Evolutionary conservation across 2,329 filamentous ascomycete species (phyloP).

Genomic region (Cordyceps tenuipes): DNA sequence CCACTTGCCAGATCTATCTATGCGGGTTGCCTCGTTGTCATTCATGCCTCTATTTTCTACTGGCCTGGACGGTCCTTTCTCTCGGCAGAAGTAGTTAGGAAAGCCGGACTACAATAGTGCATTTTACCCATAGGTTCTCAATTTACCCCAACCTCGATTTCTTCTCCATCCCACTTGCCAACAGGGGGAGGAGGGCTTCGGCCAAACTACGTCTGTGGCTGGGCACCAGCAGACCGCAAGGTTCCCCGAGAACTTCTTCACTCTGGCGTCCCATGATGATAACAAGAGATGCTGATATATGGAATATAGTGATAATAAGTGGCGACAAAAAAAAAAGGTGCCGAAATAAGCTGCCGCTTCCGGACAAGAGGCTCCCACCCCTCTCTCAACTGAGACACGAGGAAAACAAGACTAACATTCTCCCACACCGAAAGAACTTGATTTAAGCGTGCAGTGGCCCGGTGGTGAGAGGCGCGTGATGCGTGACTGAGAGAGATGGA

Average conservation of each 20-base stretch:
- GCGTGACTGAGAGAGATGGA: too few relatives aligned
- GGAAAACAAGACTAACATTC: background rate
- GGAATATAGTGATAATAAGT: background rate
- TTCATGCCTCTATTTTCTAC: too few relatives aligned
- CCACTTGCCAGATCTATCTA: too few relatives aligned
- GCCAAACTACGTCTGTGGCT: background rate
- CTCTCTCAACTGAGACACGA: background rate
- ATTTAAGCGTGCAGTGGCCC: too few relatives aligned
- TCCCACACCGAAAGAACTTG: background rate
- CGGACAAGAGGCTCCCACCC: background rate
- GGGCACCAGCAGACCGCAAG: background rate
- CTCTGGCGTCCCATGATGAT: background rate
- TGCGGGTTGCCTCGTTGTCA: too few relatives aligned
- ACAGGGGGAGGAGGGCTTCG: background rate
- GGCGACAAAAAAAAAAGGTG: background rate
- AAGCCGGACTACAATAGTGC: background rate
- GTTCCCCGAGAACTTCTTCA: background rate
- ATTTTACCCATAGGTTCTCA: too few relatives aligned
- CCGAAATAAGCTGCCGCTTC: background rate
- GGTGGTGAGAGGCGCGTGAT: background rate
- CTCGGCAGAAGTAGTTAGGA: background rate
- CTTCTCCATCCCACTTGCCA: background rate
- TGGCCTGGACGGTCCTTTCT: too few relatives aligned
- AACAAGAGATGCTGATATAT: background rate
- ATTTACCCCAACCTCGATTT: background rate